Conservation (phyloP, 2,329 filamentous ascomycete genomes). For the Aureobasidium uvarum region DNA sequence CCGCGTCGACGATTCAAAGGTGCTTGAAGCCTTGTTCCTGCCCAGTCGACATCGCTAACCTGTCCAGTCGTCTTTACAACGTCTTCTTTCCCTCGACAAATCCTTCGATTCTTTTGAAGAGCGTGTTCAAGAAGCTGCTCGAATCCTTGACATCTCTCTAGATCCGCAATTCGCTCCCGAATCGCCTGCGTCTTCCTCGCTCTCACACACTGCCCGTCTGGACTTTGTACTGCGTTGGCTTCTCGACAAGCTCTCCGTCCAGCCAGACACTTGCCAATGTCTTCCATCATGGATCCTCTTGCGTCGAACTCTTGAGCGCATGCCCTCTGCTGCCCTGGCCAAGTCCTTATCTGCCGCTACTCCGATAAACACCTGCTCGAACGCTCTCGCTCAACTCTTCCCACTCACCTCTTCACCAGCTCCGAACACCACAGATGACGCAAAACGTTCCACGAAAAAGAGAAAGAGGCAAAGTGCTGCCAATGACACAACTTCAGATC, state of each 20-base stretch:
- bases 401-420: not conserved
- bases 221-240: slow-evolving; percentile 69
- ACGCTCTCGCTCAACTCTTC: slow-evolving; percentile 24
- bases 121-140: slow-evolving; percentile 43
- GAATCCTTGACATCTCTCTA: slow-evolving; percentile 40
- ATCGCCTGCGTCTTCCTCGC: not conserved
- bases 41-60: not conserved
- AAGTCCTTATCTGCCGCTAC: slow-evolving; percentile 17
- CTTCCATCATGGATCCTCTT: slow-evolving; percentile 59
- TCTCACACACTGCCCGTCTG: slow-evolving; percentile 44
- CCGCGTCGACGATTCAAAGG: slow-evolving; percentile 15
- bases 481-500: not conserved
- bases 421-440: not conserved
- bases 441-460: slow-evolving; percentile 13
- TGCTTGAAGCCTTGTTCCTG: not conserved
- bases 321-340: slow-evolving; percentile 23
- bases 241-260: slow-evolving; percentile 57
- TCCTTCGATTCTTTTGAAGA: slow-evolving; percentile 40
- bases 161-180: not conserved
- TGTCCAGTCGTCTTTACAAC: slow-evolving; percentile 35
- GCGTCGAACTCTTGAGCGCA: slow-evolving; percentile 9
- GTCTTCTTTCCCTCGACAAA: slow-evolving; percentile 43
- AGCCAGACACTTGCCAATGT: slow-evolving; percentile 45
- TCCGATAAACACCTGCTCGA: slow-evolving; percentile 15
- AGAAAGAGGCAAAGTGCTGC: slow-evolving; percentile 26